Evolutionary conservation across 2,329 filamentous ascomycete genomes (phyloP).

Genomic region (Epichloe sp.): DNA sequence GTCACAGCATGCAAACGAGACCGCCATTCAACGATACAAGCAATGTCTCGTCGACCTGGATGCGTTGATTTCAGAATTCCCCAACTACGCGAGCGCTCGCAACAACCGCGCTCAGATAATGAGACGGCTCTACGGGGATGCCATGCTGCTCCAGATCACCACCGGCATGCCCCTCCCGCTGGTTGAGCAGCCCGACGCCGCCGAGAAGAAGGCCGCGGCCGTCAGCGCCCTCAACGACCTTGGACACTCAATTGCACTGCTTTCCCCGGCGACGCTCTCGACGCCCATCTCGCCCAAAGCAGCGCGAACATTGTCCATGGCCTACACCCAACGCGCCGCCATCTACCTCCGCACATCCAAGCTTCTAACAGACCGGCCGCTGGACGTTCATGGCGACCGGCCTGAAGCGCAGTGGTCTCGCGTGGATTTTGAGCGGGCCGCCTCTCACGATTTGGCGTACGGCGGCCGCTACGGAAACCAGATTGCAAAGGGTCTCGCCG

Average conservation of each 20-base stretch:
- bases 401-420: conserved; percentile 36
- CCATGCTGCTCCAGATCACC: conserved; percentile 33
- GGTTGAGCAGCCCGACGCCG: conserved; percentile 21
- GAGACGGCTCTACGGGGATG: conserved; percentile 49
- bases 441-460: conserved; percentile 48
- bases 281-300: conserved; percentile 48
- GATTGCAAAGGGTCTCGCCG: conserved; percentile 49
- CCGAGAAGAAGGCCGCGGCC: conserved; percentile 27
- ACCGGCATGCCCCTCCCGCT: conserved; percentile 27
- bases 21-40: conserved; percentile 31
- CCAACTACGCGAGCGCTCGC: conserved; percentile 57
- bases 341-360: conserved; percentile 49
- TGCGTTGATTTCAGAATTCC: conserved; percentile 41
- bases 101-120: conserved; percentile 63
- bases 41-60: conserved; percentile 36
- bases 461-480: conserved; percentile 54
- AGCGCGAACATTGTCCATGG: conserved; percentile 52
- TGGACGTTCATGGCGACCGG: conserved; percentile 26
- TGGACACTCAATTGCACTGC: conserved; percentile 42
- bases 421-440: conserved; percentile 47
- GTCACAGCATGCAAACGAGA: conserved; percentile 21
- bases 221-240: conserved; percentile 37
- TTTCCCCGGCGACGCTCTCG: conserved; percentile 37
- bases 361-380: conserved; percentile 21
- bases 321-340: conserved; percentile 59